Evolutionary conservation across 805 yeast species (phyloP).

Genomic region (Millerozyma acaciae): DNA sequence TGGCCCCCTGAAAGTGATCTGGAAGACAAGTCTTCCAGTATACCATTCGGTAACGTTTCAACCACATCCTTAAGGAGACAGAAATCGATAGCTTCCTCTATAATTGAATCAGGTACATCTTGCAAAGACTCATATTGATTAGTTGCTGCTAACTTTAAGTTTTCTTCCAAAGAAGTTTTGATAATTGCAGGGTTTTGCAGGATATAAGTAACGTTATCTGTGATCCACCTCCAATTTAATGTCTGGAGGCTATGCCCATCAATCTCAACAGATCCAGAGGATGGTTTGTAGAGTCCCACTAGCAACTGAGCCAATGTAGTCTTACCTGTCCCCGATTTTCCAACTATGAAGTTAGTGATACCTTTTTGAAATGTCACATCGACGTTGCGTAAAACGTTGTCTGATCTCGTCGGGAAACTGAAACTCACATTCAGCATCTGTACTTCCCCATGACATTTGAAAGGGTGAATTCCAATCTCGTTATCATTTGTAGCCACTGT

Average conservation of each 20-base stretch:
- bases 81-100: constrained; percentile 45
- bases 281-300: constrained; percentile 51
- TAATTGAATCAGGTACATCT: constrained; percentile 15
- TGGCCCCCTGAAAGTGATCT: constrained; percentile 83
- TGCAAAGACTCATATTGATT: constrained; percentile 15
- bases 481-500: background rate
- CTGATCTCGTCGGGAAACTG: constrained; percentile 56
- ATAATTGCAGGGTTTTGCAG: constrained; percentile 71
- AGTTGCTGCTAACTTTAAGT: constrained; percentile 52
- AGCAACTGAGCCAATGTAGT: constrained; percentile 72
- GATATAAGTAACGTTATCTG: constrained; percentile 63
- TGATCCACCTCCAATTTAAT: constrained; percentile 50
- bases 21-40: constrained; percentile 48
- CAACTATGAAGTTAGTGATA: constrained; percentile 62
- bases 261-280: constrained; percentile 54
- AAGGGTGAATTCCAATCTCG: constrained; percentile 11
- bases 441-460: constrained; percentile 43
- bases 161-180: constrained; percentile 57
- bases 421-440: constrained; percentile 56
- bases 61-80: constrained; percentile 52
- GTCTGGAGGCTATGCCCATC: constrained; percentile 48
- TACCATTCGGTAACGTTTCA: constrained; percentile 47
- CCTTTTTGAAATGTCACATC: constrained; percentile 36
- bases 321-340: constrained; percentile 91
- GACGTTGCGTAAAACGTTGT: constrained; percentile 45